Base-by-base conservation (phyloP, 2,329 filamentous ascomycete species). In the Epichloe festucae region DNA sequence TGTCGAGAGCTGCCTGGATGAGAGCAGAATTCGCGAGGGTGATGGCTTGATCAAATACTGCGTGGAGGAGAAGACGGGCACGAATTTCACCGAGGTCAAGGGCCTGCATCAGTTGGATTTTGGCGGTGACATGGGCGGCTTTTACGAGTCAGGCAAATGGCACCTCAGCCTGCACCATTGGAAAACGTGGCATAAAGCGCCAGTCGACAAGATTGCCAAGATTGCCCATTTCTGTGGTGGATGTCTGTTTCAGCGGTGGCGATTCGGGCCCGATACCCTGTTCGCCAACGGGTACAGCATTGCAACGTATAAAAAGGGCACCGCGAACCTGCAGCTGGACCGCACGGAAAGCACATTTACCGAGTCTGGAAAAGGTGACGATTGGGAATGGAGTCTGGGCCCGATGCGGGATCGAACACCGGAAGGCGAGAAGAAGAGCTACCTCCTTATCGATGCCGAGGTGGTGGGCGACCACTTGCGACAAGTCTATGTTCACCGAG, bases 151-250 rank as follows among this genome's bases (percentile, higher is more conserved):
- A 2, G 76, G 77, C 1, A 63, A 71, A 23, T 65, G 68, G n/a
- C 74, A 77, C 0, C 64, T 82, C 12, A 79, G 73, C 48, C 65
- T 83, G 6, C 79, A 83, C 60, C 79, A 83, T 66, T 82, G 78
- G 78, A 81, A 80, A 61, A 76, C 72, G 12, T 82, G 78, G 77
- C 79, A 79, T 63, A 58, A 69, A 8, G 69, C 67, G 27, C 73
- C 73, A 1, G 58, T 59, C 17, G 57, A 57, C 40, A 55, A 55
- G 41, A 57, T 57, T 35, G 52, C 52, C 53, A 55, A 55, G 52
- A 7, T 57, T 10, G 49, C 46, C 44, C 39, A 53, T 1, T 54
- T 79, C n/a, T 82, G 79, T 56, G 79, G 79, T 5, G 73, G 75
- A 46, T 82, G 79, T 53, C 72, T 81, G 54, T 64, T 83, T 47